Evolutionary conservation across 106 monocot genomes (phyloP), one percentile per base, ranked within the genome.

Genomic region (Amphibolis antarctica): DNA sequence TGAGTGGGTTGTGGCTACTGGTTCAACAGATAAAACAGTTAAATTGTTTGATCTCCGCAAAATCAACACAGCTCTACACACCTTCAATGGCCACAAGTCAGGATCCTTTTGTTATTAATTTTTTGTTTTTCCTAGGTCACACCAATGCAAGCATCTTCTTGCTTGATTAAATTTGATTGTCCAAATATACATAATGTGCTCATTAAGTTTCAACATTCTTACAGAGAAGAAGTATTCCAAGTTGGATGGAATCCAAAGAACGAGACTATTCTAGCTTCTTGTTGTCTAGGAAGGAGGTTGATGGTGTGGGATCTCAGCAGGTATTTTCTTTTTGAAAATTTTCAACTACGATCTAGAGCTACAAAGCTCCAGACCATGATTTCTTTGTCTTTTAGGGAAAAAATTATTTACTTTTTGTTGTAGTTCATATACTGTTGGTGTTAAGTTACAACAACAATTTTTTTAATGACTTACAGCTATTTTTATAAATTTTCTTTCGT

Each of bases 271-370:
- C 73, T 99, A 25, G 91, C 91, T 42, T 99, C 98, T 65, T 91
- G 88, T 65, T 99, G 98, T 74, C 81, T 91, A 31, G 98, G 98
- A 31, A 84, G 98, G 73, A 82, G 98, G 58, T 87, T 99, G 13
- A 85, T 99, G 98, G 91, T 99, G 30, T 99, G 98, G 98, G 98
- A 99, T 67, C 85, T 99, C 64, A 99, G 98, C 88, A 91, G 98
- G 98, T 91, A 74, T 64, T 46, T 20, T 57, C 36, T 36, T 7
- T 7, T 36, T 7, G 7, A 36, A 7, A n/a, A n/a, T n/a, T n/a
- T n/a, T n/a, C n/a, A n/a, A n/a, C n/a, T n/a, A n/a, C n/a, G n/a
- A n/a, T n/a, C n/a, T n/a, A n/a, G n/a, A n/a, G n/a, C n/a, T n/a
- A n/a, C n/a, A n/a, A n/a, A n/a, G n/a, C n/a, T n/a, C n/a, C n/a